Evolutionary conservation across 768 basidiomycete genomes (phyloP), one percentile per base, ranked within the genome.

Genomic region (Trametes gibbosa): DNA sequence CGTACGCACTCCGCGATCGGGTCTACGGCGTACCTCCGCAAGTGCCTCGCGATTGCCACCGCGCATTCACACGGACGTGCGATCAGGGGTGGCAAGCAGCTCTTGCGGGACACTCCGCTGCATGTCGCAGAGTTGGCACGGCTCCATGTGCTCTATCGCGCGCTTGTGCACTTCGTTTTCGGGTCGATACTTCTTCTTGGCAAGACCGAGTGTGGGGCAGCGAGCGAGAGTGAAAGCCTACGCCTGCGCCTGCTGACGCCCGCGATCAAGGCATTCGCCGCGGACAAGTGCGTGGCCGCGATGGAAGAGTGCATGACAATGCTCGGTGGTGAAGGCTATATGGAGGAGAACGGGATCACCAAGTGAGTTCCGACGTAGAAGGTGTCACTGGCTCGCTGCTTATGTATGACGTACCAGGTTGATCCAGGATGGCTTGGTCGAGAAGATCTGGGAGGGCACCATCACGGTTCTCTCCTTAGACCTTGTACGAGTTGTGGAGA

Each of bases 381-480:
- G 5, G 43, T 23, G 3, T 21, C 4, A 43, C 9, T 1, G 43
- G 3, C 7, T 23, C 9, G 21, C 5, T 8, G 35, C 50, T 24
- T 5, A 42, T 19, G n/a, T 9, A 13, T 34, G 5, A 25, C 12
- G 2, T 32, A 32, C 29, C 54, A 81, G 82, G 37, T 65, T 81
- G 14, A 86, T 92, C 27, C 75, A 85, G 4, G 90, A 92, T 73
- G 77, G 77, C 2, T 68, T 87, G 8, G 90, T 91, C 13, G 90
- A 92, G 73, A 87, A 85, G 65, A 90, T 92, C 41, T 92, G 90
- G 89, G 90, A 92, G 71, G 89, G 88, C 0, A 89, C 89, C 0
- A 77, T 79, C 14, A 82, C 81, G 0, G 86, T 91, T 3, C 78
- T 91, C 5, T 78, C 87, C 1, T 70, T 90, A 50, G 89, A 92